A percentile compares a stretch with the other conserved stretches of the same genome.
Evolutionary conservation across 1,139 yeast species (phyloP).

Genomic region (Blastobotrys serpentis): DNA sequence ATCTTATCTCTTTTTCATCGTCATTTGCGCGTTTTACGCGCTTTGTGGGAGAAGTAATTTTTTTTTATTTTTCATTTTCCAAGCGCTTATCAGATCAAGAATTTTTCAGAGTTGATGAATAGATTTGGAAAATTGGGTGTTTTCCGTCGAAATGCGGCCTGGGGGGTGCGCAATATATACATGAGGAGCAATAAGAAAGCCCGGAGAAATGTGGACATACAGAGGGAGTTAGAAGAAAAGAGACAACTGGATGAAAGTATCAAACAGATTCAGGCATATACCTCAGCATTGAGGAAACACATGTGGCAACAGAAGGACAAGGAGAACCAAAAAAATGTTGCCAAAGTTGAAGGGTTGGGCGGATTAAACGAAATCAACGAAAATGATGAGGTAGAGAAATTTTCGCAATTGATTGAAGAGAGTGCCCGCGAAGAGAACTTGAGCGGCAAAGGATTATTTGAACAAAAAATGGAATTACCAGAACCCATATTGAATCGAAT

Average conservation of each 20-base stretch:
- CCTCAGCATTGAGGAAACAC: conserved; percentile 25
- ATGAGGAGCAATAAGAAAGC: conserved; percentile 7
- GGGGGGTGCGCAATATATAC: conserved; percentile 1
- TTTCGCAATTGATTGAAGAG: conserved; percentile 25
- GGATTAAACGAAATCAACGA: conserved; percentile 13
- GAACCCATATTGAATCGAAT: conserved; percentile 24
- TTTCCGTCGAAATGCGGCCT: conserved; percentile 3
- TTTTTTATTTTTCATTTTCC: background rate
- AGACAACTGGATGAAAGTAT: conserved; percentile 21
- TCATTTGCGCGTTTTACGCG: background rate
- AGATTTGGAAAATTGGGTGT: background rate
- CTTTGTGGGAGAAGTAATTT: background rate
- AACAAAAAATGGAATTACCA: conserved; percentile 19
- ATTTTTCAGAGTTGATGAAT: background rate
- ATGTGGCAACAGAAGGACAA: conserved; percentile 27
- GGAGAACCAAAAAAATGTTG: conserved; percentile 18
- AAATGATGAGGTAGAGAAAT: conserved; percentile 26
- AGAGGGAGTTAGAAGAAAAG: conserved; percentile 13
- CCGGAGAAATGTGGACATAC: background rate
- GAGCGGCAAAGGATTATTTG: conserved; percentile 14
- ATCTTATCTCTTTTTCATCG: too few relatives aligned
- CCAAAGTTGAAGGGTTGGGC: conserved; percentile 15
- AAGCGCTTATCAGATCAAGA: background rate
- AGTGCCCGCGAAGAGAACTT: conserved; percentile 12
- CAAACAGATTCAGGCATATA: conserved; percentile 30